Conservation (phyloP, 2,329 filamentous ascomycete species). For the Myriosclerotinia curreyana region DNA sequence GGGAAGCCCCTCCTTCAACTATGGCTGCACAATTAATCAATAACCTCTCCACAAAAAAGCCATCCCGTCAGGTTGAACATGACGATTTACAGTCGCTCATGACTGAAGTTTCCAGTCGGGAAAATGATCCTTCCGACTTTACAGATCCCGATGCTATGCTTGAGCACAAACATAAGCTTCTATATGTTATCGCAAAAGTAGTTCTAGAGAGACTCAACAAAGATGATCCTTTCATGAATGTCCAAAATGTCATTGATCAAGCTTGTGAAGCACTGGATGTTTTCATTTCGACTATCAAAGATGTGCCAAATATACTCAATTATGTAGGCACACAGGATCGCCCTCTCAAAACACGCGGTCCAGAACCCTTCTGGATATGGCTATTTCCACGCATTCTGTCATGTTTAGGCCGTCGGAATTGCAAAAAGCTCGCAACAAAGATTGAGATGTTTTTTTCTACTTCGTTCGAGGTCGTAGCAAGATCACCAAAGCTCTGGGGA, state of each 20-base stretch:
- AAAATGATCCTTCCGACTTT: constrained; percentile 51
- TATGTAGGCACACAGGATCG: constrained; percentile 43
- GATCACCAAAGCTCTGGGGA: constrained; percentile 49
- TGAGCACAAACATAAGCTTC: constrained; percentile 77
- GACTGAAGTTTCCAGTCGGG: constrained; percentile 55
- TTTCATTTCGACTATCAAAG: constrained; percentile 68
- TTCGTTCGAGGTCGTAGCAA: constrained; percentile 47
- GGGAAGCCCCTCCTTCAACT: constrained; percentile 64
- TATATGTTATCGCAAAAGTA: constrained; percentile 78
- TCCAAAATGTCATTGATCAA: constrained; percentile 55
- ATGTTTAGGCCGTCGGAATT: constrained; percentile 53
- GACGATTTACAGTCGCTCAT: constrained; percentile 73
- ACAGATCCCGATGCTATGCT: constrained; percentile 60
- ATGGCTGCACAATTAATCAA: constrained; percentile 84
- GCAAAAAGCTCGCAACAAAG: constrained; percentile 47
- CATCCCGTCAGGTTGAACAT: constrained; percentile 61
- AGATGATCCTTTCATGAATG: constrained; percentile 63
- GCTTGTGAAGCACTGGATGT: constrained; percentile 74
- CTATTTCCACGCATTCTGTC: constrained; percentile 57
- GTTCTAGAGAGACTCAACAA: constrained; percentile 67
- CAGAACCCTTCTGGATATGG: constrained; percentile 64
- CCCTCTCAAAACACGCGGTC: constrained; percentile 50
- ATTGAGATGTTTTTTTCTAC: constrained; percentile 54
- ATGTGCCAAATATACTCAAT: constrained; percentile 67
- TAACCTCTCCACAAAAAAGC: constrained; percentile 66